These are phyloP conservation scores for Calamus simplicifolius DNA, from an alignment of 176 grass and related monocot genomes.

Conservation along the genomic window DNA sequence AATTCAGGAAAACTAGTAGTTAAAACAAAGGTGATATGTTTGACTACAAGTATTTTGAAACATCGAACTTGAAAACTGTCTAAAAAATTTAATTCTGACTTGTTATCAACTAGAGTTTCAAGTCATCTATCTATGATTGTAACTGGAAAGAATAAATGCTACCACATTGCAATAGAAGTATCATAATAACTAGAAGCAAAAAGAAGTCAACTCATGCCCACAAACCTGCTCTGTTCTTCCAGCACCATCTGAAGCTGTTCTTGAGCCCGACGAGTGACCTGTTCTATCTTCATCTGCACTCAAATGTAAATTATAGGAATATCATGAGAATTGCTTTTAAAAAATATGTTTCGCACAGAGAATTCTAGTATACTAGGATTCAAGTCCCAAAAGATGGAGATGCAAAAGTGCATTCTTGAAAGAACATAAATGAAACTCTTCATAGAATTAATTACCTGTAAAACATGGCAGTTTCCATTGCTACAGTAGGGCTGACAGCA, in stretches of 20 bases:
- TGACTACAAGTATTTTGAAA: no score
- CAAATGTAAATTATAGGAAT: conserved; percentile 20
- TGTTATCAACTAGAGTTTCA: no score
- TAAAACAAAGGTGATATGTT: no score
- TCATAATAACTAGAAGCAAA: neutral
- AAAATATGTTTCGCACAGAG: no score
- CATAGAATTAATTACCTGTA: conserved; percentile 46
- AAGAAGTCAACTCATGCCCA: neutral
- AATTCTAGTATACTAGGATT: no score
- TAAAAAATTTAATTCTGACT: no score
- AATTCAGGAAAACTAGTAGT: no score
- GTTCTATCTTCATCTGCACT: conserved; percentile 82
- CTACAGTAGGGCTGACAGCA: conserved; percentile 81
- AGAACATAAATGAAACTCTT: neutral
- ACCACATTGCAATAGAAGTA: no score
- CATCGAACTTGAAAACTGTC: no score
- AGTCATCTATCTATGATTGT: no score
- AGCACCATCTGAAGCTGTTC: conserved; percentile 92
- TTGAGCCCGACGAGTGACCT: conserved; percentile 86
- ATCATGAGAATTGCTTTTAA: neutral
- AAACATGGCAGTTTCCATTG: conserved; percentile 89
- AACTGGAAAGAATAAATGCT: no score
- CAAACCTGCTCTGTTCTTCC: conserved; percentile 90
- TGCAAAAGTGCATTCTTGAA: neutral
- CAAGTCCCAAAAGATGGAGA: neutral